Percentiles rank a stretch among this genome's conserved stretches.
Conservation (phyloP, 225 moss, liverwort and hornwort genomes). For the Asterella californica region DNA sequence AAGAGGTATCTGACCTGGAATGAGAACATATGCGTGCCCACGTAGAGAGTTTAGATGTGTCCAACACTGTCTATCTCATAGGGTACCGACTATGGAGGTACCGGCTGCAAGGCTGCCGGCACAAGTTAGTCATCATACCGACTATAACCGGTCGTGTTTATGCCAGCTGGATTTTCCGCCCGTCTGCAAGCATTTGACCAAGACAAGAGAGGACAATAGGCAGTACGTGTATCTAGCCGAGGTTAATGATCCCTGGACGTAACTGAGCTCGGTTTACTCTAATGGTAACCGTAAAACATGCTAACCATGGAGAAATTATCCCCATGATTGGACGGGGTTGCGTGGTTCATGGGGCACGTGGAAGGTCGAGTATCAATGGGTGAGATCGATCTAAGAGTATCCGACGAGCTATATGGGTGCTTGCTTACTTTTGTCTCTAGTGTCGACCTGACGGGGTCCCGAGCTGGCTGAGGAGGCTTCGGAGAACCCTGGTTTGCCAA, state of each 20-base stretch:
- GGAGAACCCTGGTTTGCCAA: neutral
- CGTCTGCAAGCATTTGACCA: neutral
- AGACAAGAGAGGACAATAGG: neutral
- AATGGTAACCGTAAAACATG: neutral
- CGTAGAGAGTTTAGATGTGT: neutral
- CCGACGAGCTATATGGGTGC: conserved; percentile 5
- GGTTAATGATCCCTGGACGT: neutral
- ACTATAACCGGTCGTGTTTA: neutral
- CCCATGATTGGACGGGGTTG: conserved; percentile 33
- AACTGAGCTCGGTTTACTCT: neutral
- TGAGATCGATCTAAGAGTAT: neutral
- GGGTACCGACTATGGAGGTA: no score
- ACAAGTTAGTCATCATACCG: neutral
- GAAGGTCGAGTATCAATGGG: conserved; percentile 5
- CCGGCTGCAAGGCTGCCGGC: no score
- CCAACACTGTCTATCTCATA: no score
- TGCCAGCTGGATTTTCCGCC: conserved; percentile 1
- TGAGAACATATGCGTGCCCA: neutral
- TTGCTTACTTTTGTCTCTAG: neutral
- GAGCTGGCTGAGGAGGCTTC: neutral
- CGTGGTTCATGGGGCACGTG: conserved; percentile 23
- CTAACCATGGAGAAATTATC: conserved; percentile 9
- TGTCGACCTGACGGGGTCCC: conserved; percentile 6
- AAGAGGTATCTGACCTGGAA: neutral
- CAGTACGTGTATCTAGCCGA: conserved; percentile 8